Percentiles rank a stretch among this genome's conserved stretches.
phyloP scores from a whole-genome alignment of 805 yeast species.

The Lipomyces spencermartinsiae region DNA sequence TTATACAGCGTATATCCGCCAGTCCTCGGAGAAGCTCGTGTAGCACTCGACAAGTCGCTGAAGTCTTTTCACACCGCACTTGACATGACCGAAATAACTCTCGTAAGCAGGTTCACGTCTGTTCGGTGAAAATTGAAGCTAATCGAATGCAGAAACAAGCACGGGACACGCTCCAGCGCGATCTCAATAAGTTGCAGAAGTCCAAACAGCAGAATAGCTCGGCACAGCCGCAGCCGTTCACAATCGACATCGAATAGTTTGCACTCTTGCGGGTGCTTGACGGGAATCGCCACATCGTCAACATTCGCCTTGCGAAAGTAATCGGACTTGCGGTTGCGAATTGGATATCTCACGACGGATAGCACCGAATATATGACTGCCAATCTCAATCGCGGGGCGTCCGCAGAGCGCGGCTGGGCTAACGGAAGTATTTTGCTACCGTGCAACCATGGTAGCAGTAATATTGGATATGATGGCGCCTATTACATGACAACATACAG shows the following conservation, averaged over 20 bases:
- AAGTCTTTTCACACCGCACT: slow-evolving; percentile 24
- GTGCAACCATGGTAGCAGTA: not conserved
- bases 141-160: slow-evolving; percentile 21
- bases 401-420: not conserved
- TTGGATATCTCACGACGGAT: not conserved
- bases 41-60: slow-evolving; percentile 13
- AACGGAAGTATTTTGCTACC: not conserved
- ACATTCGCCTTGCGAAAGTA: not conserved
- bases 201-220: not conserved
- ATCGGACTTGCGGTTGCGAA: not conserved
- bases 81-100: slow-evolving; percentile 26
- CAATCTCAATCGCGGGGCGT: not conserved
- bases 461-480: not conserved
- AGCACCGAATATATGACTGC: not conserved
- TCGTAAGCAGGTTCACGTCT: slow-evolving; percentile 11
- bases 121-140: not conserved
- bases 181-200: slow-evolving; percentile 2
- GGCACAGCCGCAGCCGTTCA: not conserved
- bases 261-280: not conserved
- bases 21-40: not conserved
- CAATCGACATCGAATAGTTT: slow-evolving; percentile 1
- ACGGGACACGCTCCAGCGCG: slow-evolving; percentile 24
- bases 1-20: slow-evolving; percentile 25
- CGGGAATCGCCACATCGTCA: too few relatives aligned
- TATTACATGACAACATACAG: not conserved